Percentiles rank a stretch among this genome's conserved stretches.
Evolutionary conservation across 2,329 filamentous ascomycete species (phyloP).

Genomic region (Endocalyx cinctus): DNA sequence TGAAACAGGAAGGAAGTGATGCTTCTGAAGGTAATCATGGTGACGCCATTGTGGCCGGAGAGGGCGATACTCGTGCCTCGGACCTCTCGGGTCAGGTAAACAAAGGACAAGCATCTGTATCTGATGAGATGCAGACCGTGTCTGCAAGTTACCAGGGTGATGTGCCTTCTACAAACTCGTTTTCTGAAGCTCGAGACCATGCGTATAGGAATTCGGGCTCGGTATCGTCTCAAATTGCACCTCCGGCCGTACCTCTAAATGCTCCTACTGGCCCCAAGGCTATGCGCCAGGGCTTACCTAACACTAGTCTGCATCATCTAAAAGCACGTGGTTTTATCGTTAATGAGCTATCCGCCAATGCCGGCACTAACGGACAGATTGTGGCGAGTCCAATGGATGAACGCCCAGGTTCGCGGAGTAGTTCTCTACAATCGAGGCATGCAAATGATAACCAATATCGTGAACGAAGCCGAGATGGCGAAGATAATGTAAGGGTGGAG

Average conservation of each 20-base stretch:
- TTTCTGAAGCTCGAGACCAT: conserved; percentile 20
- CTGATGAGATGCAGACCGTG: conserved; percentile 21
- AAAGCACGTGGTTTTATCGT: conserved; percentile 47
- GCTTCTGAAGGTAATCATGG: conserved; percentile 15
- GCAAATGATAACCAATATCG: conserved; percentile 29
- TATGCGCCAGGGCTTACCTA: conserved; percentile 84
- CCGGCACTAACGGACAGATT: conserved; percentile 25
- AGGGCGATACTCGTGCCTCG: conserved; percentile 15
- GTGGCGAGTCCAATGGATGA: conserved; percentile 29
- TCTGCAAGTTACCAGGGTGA: conserved; percentile 27
- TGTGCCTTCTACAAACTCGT: conserved; percentile 27
- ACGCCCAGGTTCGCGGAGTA: conserved; percentile 41
- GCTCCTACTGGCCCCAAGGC: conserved; percentile 92
- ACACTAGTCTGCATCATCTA: conserved; percentile 69
- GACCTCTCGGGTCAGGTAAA: conserved; percentile 22
- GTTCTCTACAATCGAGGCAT: conserved; percentile 37
- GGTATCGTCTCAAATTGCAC: conserved; percentile 17
- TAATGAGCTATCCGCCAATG: conserved; percentile 31
- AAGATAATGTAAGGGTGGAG: conserved; percentile 21
- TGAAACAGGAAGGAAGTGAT: conserved; percentile 16
- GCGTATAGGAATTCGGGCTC: conserved; percentile 16
- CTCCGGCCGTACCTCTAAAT: conserved; percentile 51
- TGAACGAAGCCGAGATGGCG: conserved; percentile 31
- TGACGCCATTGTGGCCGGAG: conserved; percentile 14
- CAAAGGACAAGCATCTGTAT: conserved; percentile 20